A percentile compares a stretch with the other conserved stretches of the same genome.
Evolutionary conservation across 73 alveolate genomes (phyloP).

Genomic region (Tetrahymena malaccensis): DNA sequence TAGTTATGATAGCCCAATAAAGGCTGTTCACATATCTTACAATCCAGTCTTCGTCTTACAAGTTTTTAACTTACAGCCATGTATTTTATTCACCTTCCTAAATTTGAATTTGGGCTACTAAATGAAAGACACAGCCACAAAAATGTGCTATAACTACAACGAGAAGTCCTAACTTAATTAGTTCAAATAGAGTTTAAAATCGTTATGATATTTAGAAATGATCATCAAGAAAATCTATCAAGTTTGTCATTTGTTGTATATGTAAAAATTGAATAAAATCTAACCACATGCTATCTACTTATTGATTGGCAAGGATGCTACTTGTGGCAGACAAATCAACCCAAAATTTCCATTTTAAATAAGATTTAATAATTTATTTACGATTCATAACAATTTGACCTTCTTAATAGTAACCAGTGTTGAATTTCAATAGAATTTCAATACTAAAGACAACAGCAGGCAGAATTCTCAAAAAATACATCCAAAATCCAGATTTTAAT

Average conservation of each 20-base stretch:
- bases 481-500: background rate
- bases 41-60: constrained; percentile 43
- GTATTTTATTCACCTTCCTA: constrained; percentile 36
- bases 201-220: background rate
- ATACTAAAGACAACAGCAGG: background rate
- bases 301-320: background rate
- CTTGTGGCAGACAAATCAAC: background rate
- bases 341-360: background rate
- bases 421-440: background rate
- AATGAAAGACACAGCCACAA: constrained; percentile 53
- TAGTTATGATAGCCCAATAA: constrained; percentile 53
- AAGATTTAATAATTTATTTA: background rate
- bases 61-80: constrained; percentile 41
- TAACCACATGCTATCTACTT: background rate
- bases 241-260: background rate
- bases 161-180: constrained; percentile 23
- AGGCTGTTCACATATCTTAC: constrained; percentile 43
- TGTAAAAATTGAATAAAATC: background rate
- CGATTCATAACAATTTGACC: background rate
- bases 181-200: constrained; percentile 32
- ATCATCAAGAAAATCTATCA: background rate
- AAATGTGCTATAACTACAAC: constrained; percentile 51
- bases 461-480: background rate
- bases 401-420: background rate
- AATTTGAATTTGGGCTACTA: constrained; percentile 22